These are phyloP conservation scores for Talaromyces sp. DNA, from an alignment of 2,329 filamentous ascomycete species.

Conservation along the genomic window DNA sequence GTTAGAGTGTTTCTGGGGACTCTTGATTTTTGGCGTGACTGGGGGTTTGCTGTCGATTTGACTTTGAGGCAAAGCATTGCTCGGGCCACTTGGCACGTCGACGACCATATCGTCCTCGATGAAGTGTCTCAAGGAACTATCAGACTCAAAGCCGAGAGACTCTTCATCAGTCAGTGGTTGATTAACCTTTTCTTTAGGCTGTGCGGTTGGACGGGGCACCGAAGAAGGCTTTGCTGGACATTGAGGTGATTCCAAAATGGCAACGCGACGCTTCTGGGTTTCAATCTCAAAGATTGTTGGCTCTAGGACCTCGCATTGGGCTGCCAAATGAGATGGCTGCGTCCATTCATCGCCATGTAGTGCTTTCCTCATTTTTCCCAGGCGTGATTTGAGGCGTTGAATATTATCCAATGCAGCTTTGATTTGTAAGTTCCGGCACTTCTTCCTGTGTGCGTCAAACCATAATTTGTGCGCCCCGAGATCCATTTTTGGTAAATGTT, in stretches of 20 bases:
- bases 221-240: slow-evolving; percentile 32
- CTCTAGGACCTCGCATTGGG: slow-evolving; percentile 61
- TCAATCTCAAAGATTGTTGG: slow-evolving; percentile 61
- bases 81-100: neutral
- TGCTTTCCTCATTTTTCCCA: slow-evolving; percentile 56
- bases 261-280: slow-evolving; percentile 45
- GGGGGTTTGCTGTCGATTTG: neutral
- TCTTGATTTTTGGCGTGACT: neutral
- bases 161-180: slow-evolving; percentile 31
- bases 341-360: slow-evolving; percentile 57
- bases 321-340: slow-evolving; percentile 52
- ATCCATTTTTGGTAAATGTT: slow-evolving; percentile 57
- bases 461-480: slow-evolving; percentile 62
- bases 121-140: slow-evolving; percentile 31
- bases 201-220: slow-evolving; percentile 12
- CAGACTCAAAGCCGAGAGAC: slow-evolving; percentile 34
- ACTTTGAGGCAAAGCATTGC: neutral
- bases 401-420: slow-evolving; percentile 46
- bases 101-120: slow-evolving; percentile 28
- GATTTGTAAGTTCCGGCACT: slow-evolving; percentile 45
- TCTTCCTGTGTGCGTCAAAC: slow-evolving; percentile 49
- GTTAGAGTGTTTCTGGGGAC: neutral
- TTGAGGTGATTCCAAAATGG: slow-evolving; percentile 38
- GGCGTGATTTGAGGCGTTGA: slow-evolving; percentile 49
- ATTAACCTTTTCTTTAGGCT: neutral